Evolutionary conservation across 2,329 filamentous ascomycete genomes (phyloP).

Genomic region (Biscogniauxia marginata): DNA sequence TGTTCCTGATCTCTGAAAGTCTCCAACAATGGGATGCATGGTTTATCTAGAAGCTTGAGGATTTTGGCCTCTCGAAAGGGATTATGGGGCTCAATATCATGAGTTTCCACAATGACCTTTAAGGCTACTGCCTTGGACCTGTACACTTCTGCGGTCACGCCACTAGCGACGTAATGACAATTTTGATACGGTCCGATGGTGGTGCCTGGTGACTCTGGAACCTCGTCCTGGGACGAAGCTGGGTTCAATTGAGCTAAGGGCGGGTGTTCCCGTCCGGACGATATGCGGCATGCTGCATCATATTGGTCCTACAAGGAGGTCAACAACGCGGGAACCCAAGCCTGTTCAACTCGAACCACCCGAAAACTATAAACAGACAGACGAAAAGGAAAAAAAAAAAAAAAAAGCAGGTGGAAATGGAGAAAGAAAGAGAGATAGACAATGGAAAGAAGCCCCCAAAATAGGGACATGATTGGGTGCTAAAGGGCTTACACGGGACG

Average conservation of each 20-base stretch:
- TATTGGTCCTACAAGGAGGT: constrained; percentile 64
- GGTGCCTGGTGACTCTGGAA: constrained; percentile 34
- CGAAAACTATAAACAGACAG: no score
- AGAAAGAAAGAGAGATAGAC: not conserved
- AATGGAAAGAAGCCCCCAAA: no score
- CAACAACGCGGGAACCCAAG: no score
- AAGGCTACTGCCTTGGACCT: constrained; percentile 65
- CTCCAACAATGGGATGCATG: constrained; percentile 66
- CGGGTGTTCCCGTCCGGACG: constrained; percentile 29
- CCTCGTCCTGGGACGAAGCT: constrained; percentile 2
- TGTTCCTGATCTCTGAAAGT: constrained; percentile 71
- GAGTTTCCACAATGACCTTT: constrained; percentile 78
- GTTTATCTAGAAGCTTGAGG: constrained; percentile 56
- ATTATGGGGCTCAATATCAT: constrained; percentile 77
- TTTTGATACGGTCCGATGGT: constrained; percentile 53
- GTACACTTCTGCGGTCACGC: constrained; percentile 83
- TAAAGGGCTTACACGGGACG: constrained; percentile 52
- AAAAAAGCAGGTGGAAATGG: not conserved
- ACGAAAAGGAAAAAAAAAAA: no score
- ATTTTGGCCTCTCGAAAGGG: constrained; percentile 77
- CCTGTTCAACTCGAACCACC: no score
- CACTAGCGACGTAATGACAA: constrained; percentile 59
- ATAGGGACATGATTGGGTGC: no score
- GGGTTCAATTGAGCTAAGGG: constrained; percentile 20
- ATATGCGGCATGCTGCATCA: constrained; percentile 40